Evolutionary conservation across 2,329 filamentous ascomycete species (phyloP), one percentile per base, ranked within the genome.

Genomic region (Fusarium sp.): DNA sequence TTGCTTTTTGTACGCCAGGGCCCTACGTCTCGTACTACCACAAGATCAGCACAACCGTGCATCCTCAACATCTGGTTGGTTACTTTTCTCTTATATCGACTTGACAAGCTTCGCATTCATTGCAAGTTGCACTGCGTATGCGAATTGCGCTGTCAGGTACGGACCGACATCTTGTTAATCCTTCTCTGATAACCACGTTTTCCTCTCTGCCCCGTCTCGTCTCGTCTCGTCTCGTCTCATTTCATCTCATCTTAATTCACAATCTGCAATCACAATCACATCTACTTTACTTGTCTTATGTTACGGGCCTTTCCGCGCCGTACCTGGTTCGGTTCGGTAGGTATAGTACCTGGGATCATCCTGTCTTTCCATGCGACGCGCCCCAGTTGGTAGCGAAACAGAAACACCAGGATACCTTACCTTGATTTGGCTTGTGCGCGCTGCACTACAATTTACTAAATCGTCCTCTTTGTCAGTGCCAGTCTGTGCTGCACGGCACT

Each of bases 381-480:
- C 59, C 66, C 59, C 61, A 57, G 63, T 63, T 63, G 59, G 63
- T 63, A 65, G 59, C 69, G 66, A 74, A 75, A 74, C 73, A 72
- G 69, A 74, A 75, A 74, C 73, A 72, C 69, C 65, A 68, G 73
- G 73, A 75, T 57, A 68, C 72, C 73, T 55, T 60, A 28, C 20
- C 37, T 46, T 66, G 63, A 46, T 56, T 58, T 68, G 63, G 54
- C 60, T 58, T 68, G 58, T 59, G 73, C 66, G 40, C 71, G 45
- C 42, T 63, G 45, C 63, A 61, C 37, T 60, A 63, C 68, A 59
- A 51, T 66, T 56, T 45, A 57, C 46, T 42, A 54, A 62, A 55
- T 43, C 37, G 18, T 51, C 42, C 21, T 60, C 60, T 68, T 66
- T 55, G 64, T 67, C 62, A 62, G 59, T 69, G 42, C 50, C 47